Evolutionary conservation across 2,329 filamentous ascomycete genomes (phyloP), one percentile per base, ranked within the genome.

Genomic region (Fusarium mundagurra): DNA sequence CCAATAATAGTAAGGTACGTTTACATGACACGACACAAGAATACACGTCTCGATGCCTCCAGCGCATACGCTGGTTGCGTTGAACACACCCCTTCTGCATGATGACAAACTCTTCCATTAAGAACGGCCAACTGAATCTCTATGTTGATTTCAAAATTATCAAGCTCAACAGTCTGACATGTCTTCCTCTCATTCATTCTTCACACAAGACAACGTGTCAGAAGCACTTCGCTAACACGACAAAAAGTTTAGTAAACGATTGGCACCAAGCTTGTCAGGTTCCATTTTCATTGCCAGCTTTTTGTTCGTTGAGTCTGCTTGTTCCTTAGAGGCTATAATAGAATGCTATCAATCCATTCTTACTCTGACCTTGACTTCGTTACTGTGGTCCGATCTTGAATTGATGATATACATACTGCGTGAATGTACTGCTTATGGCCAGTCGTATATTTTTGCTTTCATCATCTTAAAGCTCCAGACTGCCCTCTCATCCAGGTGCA

Each of bases 81-180:
- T 64, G 61, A 64, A 48, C 61, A 9, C 33, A n/a, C 73, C 51
- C 61, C 31, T 57, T 45, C 60, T 67, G 57, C 51, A 84, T 89
- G 88, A 91, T 91, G 88, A 91, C 83, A 84, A 69, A 84, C 76
- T 80, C 84, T 88, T 82, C 80, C 85, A 84, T 88, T 89, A 90
- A 90, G 88, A 91, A 91, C 89, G 88, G 88, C 89, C 89, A 90
- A 89, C 89, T 87, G 87, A 91, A 90, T 83, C 77, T 79, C 80
- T 76, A 86, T 90, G 88, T 89, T 87, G 88, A 90, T 79, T 78
- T 75, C 84, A 83, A 84, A 86, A 83, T 83, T 84, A 88, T 89
- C 88, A 90, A 90, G 88, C 88, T 90, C 87, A 90, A 89, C 87
- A 90, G 87, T 91, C 88, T 91, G 88, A 90, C 74, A 75, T 66